Evolutionary conservation across 164 flowering plant genomes (phyloP).

Genomic region (Vitis rupestris): DNA sequence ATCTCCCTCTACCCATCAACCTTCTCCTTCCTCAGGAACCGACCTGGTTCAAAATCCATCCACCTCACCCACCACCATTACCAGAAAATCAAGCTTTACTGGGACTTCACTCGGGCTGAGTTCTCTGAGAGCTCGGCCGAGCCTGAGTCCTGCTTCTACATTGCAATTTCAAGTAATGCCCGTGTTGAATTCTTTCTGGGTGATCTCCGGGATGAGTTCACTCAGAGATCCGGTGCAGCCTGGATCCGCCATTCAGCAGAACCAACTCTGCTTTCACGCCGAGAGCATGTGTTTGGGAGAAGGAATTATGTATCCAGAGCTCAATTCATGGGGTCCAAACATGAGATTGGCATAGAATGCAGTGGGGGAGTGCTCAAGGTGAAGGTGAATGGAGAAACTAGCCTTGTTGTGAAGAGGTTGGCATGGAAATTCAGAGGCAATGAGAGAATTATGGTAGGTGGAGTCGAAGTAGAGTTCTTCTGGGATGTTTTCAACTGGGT

Average conservation of each 20-base stretch:
- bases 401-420: constrained; percentile 53
- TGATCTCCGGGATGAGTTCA: constrained; percentile 39
- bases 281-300: constrained; percentile 76
- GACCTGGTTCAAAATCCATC: constrained; percentile 51
- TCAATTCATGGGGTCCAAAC: constrained; percentile 46
- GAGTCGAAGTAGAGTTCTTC: constrained; percentile 52
- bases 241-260: constrained; percentile 9
- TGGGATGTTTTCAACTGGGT: constrained; percentile 88
- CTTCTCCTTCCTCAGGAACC: constrained; percentile 42
- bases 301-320: constrained; percentile 44
- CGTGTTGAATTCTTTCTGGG: constrained; percentile 57
- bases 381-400: constrained; percentile 46
- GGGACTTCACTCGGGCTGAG: constrained; percentile 62
- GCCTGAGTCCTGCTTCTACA: constrained; percentile 55
- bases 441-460: constrained; percentile 52
- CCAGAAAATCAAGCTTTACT: constrained; percentile 44
- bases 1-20: constrained; percentile 49
- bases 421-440: constrained; percentile 82
- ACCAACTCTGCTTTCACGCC: constrained; percentile 44
- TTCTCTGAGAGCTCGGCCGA: constrained; percentile 53
- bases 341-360: constrained; percentile 61
- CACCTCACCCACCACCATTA: constrained; percentile 22
- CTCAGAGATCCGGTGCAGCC: constrained; percentile 24
- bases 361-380: constrained; percentile 46
- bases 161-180: constrained; percentile 40